These are phyloP conservation scores for Calonectria pauciramosa DNA, from an alignment of 2,329 filamentous ascomycete species.

Conservation along the genomic window DNA sequence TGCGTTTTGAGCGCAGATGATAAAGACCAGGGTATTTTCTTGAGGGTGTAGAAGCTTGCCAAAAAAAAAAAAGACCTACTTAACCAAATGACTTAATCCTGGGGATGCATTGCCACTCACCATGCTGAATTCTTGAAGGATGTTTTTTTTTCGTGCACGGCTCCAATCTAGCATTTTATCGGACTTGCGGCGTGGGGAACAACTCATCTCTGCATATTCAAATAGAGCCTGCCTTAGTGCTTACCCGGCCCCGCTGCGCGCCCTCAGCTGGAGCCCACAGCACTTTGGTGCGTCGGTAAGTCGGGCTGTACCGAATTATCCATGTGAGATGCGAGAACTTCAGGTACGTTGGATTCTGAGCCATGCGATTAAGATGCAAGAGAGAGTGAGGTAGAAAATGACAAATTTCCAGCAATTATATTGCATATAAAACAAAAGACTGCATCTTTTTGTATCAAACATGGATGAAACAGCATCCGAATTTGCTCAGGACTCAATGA, in stretches of 20 bases:
- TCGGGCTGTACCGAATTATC: no score
- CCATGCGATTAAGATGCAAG: background rate
- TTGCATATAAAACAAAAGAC: background rate
- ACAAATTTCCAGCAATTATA: background rate
- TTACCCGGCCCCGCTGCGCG: background rate
- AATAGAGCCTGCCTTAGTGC: background rate
- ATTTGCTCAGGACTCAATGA: no score
- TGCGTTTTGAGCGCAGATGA: no score
- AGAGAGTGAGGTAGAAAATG: background rate
- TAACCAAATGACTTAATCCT: no score
- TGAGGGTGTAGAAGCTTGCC: no score
- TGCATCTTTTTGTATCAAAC: background rate
- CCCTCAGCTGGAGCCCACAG: background rate
- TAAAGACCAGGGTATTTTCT: no score
- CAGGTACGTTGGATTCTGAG: background rate
- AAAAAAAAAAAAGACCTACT: no score
- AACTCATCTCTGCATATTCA: background rate
- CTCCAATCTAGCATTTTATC: background rate
- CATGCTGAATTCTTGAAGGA: no score
- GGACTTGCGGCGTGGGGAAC: background rate
- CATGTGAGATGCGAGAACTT: no score
- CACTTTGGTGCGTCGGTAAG: background rate
- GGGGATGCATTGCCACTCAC: no score
- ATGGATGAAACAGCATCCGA: no score
- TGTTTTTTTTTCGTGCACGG: background rate